Conservation (phyloP, 2,329 filamentous ascomycete species). For the Phialophora expanda region DNA sequence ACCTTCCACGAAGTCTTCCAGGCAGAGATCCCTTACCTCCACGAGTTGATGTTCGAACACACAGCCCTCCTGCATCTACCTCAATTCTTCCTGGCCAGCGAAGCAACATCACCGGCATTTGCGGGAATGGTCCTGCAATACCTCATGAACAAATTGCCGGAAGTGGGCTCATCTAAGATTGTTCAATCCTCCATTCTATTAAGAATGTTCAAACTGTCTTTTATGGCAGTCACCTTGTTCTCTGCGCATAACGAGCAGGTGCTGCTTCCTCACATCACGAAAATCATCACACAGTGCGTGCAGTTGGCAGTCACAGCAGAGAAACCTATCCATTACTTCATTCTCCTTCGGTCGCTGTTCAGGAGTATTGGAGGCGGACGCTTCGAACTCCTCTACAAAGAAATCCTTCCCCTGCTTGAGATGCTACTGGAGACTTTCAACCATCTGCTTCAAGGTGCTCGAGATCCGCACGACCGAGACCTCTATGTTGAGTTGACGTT, state of each 20-base stretch:
- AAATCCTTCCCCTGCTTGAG: constrained; percentile 92
- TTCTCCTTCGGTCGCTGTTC: constrained; percentile 89
- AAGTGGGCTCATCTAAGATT: constrained; percentile 89
- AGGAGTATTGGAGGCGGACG: constrained; percentile 95
- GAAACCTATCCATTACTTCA: constrained; percentile 98
- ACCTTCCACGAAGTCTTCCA: constrained; percentile 99
- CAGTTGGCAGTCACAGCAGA: constrained; percentile 93
- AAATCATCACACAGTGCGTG: constrained; percentile 96
- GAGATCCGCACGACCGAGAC: constrained; percentile 88
- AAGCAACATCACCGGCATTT: constrained; percentile 96
- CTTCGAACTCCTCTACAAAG: constrained; percentile 98
- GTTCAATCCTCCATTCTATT: constrained; percentile 92
- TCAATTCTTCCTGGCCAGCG: constrained; percentile 97
- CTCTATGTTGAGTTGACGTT: constrained; percentile 96
- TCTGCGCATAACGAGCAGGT: constrained; percentile 94
- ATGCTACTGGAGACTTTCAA: constrained; percentile 98
- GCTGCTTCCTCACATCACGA: constrained; percentile 90
- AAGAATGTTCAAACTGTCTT: constrained; percentile 94
- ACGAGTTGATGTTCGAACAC: constrained; percentile 98
- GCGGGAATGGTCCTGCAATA: constrained; percentile 98
- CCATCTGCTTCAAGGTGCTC: constrained; percentile 85
- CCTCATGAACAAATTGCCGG: constrained; percentile 93
- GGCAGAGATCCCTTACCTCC: constrained; percentile 93
- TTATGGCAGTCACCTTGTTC: constrained; percentile 98
- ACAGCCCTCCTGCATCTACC: constrained; percentile 91